Base-by-base conservation (phyloP, 2,329 filamentous ascomycete genomes). In the Emergomyces pasteurianus region DNA sequence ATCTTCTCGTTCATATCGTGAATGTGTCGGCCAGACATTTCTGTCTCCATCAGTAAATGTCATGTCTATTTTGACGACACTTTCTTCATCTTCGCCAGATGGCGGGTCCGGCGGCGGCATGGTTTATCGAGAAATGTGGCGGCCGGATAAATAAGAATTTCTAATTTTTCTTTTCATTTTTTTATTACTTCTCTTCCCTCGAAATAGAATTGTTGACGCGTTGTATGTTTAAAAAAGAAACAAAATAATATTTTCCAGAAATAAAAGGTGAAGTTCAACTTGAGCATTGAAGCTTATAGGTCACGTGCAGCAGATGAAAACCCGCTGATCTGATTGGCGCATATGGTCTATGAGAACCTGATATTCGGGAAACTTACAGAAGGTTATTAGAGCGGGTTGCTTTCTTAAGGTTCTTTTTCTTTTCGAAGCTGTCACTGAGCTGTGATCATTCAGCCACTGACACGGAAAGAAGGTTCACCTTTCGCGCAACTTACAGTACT, bases 21-120 rank as follows among this genome's bases (percentile, higher is more conserved):
- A 62, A 21, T 66, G 64, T 12, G 63, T 68, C 3, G 77, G 78
- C 74, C 75, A 78, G 2, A 65, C 66, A 2, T 62, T 60, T 38
- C 62, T 54, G 5, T 71, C 66, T 0, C 77, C 77, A 70, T 79
- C 77, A 56, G 71, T 77, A 53, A 72, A 68, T 16, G 65, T 62
- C 16, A 65, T 63, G 31, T 74, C 65, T 34, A 75, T 68, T 21
- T 8, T 14, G 54, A 52, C 31, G 28, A 43, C 16, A 28, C 6
- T 26, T 9, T 59, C 52, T 16, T 58, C 38, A 31, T 42, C 57
- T 3, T 52, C 23, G 0, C 12, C 4, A 2, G 18, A n/a, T 12
- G n/a, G 42, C 31, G 34, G 3, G 28, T 50, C 2, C n/a, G 40
- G 31, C 21, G 57, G 57, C 16, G 57, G 57, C 57, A 58, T 58